Evolutionary conservation across 441 rosid species (phyloP), one percentile per base, ranked within the genome.

Genomic region (Brassica hybrid): DNA sequence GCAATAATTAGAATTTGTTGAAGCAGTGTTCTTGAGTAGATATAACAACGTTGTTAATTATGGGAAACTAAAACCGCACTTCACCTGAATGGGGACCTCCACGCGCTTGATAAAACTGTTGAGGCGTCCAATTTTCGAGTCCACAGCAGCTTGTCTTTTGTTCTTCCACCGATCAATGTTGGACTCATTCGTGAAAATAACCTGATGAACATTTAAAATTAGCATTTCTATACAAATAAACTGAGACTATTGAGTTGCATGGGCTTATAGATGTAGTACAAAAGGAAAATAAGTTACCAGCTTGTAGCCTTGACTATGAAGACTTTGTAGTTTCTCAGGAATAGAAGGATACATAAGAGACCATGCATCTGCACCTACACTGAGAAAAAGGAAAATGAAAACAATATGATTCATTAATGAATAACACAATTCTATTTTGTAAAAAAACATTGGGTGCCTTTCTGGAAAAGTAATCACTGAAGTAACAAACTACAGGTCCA

Each of bases 101-200:
- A 89, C 94, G 56, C 45, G 65, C 72, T 89, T 79, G 73, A 91
- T 89, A 78, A 94, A 94, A 83, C 87, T 82, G 82, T 84, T 84
- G 70, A 94, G 92, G 57, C 99, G 93, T 75, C 99, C 98, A 50
- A 90, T 38, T 86, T 94, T 94, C 54, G 98, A 94, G 82, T 94
- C 92, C 64, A 94, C 91, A 12, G 98, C 99, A 67, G 79, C 87
- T 80, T 94, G 97, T 73, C 99, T 89, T 84, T 90, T 93, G 52
- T 95, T 93, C 79, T 89, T 93, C 98, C 98, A 91, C 78, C 97
- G 94, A 27, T 95, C 98, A 69, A 94, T 94, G 87, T 93, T 94
- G 75, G 98, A 90, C 78, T 94, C 99, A 79, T 94, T 94, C 13
- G 96, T 88, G 86, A 94, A 94, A 84, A 94, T 91, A 67, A 93